Percentiles rank a stretch among this genome's conserved stretches.
These are phyloP conservation scores for Chlamydomonas schloesseri DNA, from an alignment of 139 green algal genomes.

Conservation along the genomic window DNA sequence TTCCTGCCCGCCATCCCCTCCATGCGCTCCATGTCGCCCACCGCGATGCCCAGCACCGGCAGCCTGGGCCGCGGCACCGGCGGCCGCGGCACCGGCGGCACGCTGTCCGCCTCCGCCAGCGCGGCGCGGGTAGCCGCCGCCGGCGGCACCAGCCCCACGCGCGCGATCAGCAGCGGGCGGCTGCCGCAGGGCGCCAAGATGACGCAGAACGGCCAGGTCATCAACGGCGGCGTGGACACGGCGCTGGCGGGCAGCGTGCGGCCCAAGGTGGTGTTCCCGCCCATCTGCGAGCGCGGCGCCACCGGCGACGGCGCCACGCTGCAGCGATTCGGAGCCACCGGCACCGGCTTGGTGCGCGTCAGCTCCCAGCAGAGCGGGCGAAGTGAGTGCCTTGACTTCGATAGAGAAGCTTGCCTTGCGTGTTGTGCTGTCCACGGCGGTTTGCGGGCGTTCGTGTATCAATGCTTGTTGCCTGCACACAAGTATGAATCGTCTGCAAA, in stretches of 20 bases:
- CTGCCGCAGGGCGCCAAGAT: neutral
- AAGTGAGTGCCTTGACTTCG: no score
- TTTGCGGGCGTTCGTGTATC: no score
- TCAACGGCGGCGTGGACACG: constrained; percentile 54
- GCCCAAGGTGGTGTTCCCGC: constrained; percentile 67
- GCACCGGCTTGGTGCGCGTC: neutral
- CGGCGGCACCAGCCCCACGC: neutral
- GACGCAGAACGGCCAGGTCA: constrained; percentile 27
- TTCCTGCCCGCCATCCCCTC: constrained; percentile 27
- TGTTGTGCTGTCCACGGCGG: no score
- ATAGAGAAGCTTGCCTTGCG: no score
- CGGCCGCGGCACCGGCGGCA: neutral
- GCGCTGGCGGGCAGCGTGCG: constrained; percentile 27
- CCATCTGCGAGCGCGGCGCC: constrained; percentile 54
- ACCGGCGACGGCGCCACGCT: neutral
- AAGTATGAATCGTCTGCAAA: no score
- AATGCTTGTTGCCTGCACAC: no score
- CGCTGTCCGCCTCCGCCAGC: neutral
- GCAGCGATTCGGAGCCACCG: neutral
- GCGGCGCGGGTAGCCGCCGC: neutral
- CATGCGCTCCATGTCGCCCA: neutral
- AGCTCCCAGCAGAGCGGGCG: neutral
- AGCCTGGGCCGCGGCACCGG: neutral
- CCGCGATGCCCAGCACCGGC: neutral
- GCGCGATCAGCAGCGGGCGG: neutral